phyloP scores from a whole-genome alignment of 306 rosid genomes.

The Medicago lupulina region DNA sequence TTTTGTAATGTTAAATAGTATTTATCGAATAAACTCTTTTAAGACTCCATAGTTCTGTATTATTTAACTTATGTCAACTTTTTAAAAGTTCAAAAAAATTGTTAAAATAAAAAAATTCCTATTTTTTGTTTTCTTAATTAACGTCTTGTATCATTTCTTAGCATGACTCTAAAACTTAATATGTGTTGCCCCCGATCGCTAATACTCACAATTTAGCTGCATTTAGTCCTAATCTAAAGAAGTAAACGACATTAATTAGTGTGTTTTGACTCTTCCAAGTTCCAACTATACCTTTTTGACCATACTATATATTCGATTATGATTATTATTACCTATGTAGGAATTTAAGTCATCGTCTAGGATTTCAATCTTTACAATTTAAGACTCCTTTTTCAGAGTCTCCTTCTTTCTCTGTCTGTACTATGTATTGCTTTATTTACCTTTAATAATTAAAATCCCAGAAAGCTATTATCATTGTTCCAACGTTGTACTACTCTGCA shows the following conservation, averaged over 20 bases:
- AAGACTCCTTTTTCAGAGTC: neutral
- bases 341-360: conserved; percentile 25
- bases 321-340: conserved; percentile 38
- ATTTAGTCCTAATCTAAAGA: neutral
- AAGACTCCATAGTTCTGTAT: no score
- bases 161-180: no score
- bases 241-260: conserved; percentile 3
- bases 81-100: no score
- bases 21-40: no score
- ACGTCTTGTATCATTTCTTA: no score
- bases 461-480: conserved; percentile 20
- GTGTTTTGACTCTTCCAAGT: conserved; percentile 15
- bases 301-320: conserved; percentile 33
- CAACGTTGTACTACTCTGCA: conserved; percentile 2
- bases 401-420: neutral
- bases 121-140: no score
- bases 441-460: conserved; percentile 20
- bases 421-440: neutral
- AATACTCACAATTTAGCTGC: neutral
- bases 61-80: no score
- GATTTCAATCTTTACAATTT: conserved; percentile 33
- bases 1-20: no score
- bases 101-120: no score
- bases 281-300: conserved; percentile 41
- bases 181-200: no score